Evolutionary conservation across 495 filamentous ascomycete genomes (phyloP).

Genomic region (Neohortaea acidophila): DNA sequence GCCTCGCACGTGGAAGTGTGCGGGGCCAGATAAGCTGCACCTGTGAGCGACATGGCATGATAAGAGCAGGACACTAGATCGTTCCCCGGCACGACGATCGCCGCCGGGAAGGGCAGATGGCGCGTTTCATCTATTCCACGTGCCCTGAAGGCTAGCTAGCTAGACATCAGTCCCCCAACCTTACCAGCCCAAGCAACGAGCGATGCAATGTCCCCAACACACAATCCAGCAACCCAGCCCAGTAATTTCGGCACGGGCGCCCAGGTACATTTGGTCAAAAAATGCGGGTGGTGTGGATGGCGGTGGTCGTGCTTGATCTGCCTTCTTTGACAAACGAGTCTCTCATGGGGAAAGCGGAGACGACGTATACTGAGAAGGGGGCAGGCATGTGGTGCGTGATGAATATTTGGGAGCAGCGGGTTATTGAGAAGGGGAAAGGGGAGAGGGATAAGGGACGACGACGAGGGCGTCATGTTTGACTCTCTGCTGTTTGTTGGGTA

Average conservation of each 20-base stretch:
- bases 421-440: background rate
- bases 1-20: too few relatives aligned
- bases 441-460: background rate
- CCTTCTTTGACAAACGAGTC: constrained; percentile 22
- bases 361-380: constrained; percentile 22
- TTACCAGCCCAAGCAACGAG: too few relatives aligned
- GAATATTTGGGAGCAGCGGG: too few relatives aligned
- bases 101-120: too few relatives aligned
- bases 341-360: constrained; percentile 11
- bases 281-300: constrained; percentile 1
- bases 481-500: background rate
- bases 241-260: background rate
- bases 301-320: constrained; percentile 8
- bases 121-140: too few relatives aligned
- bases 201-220: constrained; percentile 1
- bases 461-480: background rate
- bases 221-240: background rate
- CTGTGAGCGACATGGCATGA: too few relatives aligned
- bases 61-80: too few relatives aligned
- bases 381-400: background rate
- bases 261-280: constrained; percentile 8
- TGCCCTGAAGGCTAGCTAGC: too few relatives aligned
- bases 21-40: too few relatives aligned
- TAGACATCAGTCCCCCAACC: too few relatives aligned
- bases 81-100: too few relatives aligned